Percentiles rank a stretch among this genome's conserved stretches.
Evolutionary conservation across 176 grass and related monocot genomes (phyloP).

Genomic region (Neostapfia colusana): DNA sequence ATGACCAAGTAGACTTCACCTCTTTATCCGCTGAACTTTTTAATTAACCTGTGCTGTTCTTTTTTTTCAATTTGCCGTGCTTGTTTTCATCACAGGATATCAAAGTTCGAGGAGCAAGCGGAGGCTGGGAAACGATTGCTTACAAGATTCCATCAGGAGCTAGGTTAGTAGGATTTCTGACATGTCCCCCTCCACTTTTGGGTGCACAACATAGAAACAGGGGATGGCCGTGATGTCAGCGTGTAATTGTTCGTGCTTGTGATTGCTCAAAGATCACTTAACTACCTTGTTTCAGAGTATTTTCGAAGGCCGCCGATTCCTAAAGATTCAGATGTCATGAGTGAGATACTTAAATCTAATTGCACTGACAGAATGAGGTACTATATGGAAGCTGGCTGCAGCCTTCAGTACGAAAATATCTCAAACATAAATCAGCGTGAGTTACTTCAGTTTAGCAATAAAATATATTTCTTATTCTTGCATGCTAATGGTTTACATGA

Average conservation of each 20-base stretch:
- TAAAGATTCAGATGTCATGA: slow-evolving; percentile 32
- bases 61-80: background rate
- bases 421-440: slow-evolving; percentile 68
- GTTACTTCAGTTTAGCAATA: slow-evolving; percentile 21
- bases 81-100: slow-evolving; percentile 30
- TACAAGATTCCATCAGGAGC: slow-evolving; percentile 39
- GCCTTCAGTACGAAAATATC: slow-evolving; percentile 33
- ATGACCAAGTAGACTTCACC: background rate
- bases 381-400: slow-evolving; percentile 63
- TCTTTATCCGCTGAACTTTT: background rate
- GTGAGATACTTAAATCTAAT: slow-evolving; percentile 56
- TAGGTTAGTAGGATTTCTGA: slow-evolving; percentile 47
- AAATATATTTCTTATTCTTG: background rate
- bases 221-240: background rate
- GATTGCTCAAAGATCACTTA: background rate
- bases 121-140: slow-evolving; percentile 56
- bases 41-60: background rate
- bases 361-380: slow-evolving; percentile 58
- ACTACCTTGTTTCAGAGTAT: slow-evolving; percentile 42
- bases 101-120: slow-evolving; percentile 59
- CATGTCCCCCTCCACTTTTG: slow-evolving; percentile 10
- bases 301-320: slow-evolving; percentile 45
- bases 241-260: background rate
- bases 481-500: background rate
- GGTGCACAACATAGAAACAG: background rate